A percentile compares a stretch with the other conserved stretches of the same genome.
Evolutionary conservation across 257 asterid genomes (phyloP).

Genomic region (Eucommia ulmoides): DNA sequence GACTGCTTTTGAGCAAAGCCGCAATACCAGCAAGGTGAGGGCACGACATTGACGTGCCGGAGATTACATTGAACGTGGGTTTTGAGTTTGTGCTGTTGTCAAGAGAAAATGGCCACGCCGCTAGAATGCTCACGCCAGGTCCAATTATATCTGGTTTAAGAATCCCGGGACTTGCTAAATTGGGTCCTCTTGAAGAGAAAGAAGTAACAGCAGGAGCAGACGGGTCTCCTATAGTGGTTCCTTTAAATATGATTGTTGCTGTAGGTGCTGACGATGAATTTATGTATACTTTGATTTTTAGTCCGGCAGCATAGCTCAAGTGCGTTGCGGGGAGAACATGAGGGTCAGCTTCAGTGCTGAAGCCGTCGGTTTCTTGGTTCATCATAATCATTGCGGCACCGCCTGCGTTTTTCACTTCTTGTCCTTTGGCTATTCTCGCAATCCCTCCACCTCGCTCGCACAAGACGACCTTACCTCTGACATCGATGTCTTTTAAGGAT

Average conservation of each 20-base stretch:
- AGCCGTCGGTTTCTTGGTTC: conserved; percentile 20
- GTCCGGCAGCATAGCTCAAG: conserved; percentile 23
- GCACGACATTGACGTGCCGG: conserved; percentile 38
- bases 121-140: conserved; percentile 39
- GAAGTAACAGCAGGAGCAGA: conserved; percentile 23
- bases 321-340: conserved; percentile 38
- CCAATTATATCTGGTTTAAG: conserved; percentile 41
- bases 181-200: conserved; percentile 44
- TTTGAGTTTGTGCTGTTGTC: conserved; percentile 18
- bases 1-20: conserved; percentile 33
- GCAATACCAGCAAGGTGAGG: conserved; percentile 37
- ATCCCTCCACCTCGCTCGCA: conserved; percentile 25
- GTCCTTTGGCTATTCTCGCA: conserved; percentile 11
- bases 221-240: conserved; percentile 20
- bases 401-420: conserved; percentile 27
- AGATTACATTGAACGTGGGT: conserved; percentile 23
- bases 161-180: conserved; percentile 32
- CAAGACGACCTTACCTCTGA: conserved; percentile 27
- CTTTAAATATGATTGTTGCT: conserved; percentile 19
- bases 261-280: conserved; percentile 22
- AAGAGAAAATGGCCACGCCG: conserved; percentile 29
- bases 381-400: conserved; percentile 38
- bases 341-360: conserved; percentile 22
- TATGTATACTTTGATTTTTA: conserved; percentile 18
- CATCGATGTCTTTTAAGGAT: conserved; percentile 1